Conservation (phyloP, 2,329 filamentous ascomycete genomes). For the Trichoderma guizhouense region DNA sequence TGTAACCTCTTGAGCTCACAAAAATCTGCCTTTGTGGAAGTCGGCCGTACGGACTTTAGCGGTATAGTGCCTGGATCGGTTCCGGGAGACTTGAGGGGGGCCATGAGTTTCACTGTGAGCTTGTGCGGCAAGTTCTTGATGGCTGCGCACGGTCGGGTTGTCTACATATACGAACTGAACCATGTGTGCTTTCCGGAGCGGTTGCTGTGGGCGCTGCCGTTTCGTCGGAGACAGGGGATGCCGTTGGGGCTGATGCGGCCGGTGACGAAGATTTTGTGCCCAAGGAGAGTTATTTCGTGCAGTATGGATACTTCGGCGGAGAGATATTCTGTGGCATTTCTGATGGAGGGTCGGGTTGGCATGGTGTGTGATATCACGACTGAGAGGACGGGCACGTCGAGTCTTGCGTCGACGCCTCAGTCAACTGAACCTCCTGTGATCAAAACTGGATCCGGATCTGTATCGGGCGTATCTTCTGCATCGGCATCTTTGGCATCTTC, state of each 20-base stretch:
- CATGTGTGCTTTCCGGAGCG: conserved; percentile 33
- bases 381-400: conserved; percentile 18
- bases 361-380: conserved; percentile 55
- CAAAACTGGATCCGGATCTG: conserved; percentile 21
- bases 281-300: conserved; percentile 53
- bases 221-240: conserved; percentile 25
- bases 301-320: conserved; percentile 60
- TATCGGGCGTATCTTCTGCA: background rate
- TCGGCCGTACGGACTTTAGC: conserved; percentile 37
- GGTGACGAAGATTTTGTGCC: conserved; percentile 54
- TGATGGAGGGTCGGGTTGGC: conserved; percentile 58
- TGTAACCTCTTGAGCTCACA: conserved; percentile 27
- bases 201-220: conserved; percentile 27
- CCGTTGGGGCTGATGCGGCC: conserved; percentile 36
- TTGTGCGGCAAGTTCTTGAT: conserved; percentile 57
- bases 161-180: conserved; percentile 53
- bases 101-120: conserved; percentile 49
- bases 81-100: conserved; percentile 26
- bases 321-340: conserved; percentile 53
- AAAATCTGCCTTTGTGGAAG: conserved; percentile 31
- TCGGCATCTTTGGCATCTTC: background rate
- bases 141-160: conserved; percentile 49
- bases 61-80: conserved; percentile 28
- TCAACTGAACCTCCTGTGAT: background rate
- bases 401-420: conserved; percentile 5